A percentile compares a stretch with the other conserved stretches of the same genome.
Evolutionary conservation across 192 early-diverging fungal species (phyloP).

Genomic region (Gigaspora rosea): DNA sequence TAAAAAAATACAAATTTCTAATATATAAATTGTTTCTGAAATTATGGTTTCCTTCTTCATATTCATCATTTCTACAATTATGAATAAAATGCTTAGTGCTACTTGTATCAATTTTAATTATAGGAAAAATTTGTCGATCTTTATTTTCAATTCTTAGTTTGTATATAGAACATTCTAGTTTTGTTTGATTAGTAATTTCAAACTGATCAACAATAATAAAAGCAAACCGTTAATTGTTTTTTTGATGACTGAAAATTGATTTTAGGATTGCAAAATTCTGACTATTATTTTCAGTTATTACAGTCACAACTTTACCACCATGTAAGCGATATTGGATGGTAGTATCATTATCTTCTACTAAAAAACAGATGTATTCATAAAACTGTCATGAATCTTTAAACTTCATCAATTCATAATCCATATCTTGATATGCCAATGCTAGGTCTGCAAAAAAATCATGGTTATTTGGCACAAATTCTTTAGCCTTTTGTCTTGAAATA

Average conservation of each 20-base stretch:
- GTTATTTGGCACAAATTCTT: background rate
- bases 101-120: background rate
- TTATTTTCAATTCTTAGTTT: background rate
- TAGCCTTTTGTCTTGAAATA: background rate
- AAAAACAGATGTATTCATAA: background rate
- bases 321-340: background rate
- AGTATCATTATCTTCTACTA: constrained; percentile 5
- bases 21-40: background rate
- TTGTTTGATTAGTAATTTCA: background rate
- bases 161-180: background rate
- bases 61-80: background rate
- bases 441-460: background rate
- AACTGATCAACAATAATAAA: background rate
- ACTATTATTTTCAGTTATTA: background rate
- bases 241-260: constrained; percentile 3
- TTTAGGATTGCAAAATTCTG: background rate
- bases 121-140: background rate
- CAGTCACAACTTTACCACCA: background rate
- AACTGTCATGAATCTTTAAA: background rate
- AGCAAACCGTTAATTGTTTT: background rate
- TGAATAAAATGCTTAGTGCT: background rate
- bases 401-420: background rate
- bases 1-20: background rate
- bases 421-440: background rate
- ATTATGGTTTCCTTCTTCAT: background rate